Evolutionary conservation across 2,329 filamentous ascomycete species (phyloP).

Genomic region (Colletotrichum brevisporum): DNA sequence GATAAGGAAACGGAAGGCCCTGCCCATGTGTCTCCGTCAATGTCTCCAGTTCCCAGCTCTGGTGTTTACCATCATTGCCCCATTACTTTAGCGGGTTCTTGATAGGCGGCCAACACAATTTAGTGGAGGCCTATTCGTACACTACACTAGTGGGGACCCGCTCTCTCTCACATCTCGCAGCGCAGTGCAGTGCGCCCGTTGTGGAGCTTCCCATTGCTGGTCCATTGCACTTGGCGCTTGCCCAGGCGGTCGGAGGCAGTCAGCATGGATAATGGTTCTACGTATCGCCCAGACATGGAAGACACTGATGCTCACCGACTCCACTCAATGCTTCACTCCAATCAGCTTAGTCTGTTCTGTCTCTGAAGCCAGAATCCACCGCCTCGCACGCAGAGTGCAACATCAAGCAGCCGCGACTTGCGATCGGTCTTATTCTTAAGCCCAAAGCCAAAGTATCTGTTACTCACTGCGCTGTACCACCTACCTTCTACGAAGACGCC

Average conservation of each 20-base stretch:
- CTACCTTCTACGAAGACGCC: no score
- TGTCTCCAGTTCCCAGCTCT: background rate
- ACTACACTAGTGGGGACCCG: conserved; percentile 2
- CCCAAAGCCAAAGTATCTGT: background rate
- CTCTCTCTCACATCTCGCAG: background rate
- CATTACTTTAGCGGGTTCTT: conserved; percentile 24
- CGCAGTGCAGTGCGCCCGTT: conserved; percentile 12
- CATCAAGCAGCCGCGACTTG: conserved; percentile 33
- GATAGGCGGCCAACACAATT: conserved; percentile 29
- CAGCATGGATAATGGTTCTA: conserved; percentile 33
- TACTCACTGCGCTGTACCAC: background rate
- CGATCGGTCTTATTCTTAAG: conserved; percentile 2
- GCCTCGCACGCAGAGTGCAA: conserved; percentile 15
- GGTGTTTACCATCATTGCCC: conserved; percentile 28
- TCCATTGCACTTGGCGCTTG: background rate
- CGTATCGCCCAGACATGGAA: conserved; percentile 28
- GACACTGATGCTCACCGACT: background rate
- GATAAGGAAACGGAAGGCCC: background rate
- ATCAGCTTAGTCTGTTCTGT: conserved; percentile 22
- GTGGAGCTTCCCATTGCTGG: conserved; percentile 6
- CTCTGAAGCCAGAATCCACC: conserved; percentile 17
- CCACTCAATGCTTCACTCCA: conserved; percentile 12
- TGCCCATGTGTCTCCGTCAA: background rate
- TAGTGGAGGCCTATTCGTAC: conserved; percentile 26
- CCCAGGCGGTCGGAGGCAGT: background rate